phyloP scores from a whole-genome alignment of 768 basidiomycete genomes.

The Collybia nuda region DNA sequence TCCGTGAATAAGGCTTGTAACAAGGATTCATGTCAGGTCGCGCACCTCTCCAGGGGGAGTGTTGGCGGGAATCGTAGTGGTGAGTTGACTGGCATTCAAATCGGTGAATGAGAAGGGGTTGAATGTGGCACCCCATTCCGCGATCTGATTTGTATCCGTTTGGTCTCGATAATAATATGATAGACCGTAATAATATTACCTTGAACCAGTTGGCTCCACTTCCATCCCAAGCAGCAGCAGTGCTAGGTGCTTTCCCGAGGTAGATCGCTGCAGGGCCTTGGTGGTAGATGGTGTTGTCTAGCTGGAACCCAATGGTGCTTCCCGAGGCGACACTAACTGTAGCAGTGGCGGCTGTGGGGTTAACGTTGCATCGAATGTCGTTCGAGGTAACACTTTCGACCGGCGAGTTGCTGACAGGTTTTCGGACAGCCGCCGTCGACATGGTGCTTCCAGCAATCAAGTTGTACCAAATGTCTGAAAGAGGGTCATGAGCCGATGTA shows the following conservation, averaged over 20 bases:
- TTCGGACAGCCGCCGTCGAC: slow-evolving; percentile 12
- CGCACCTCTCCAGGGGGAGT: slow-evolving; percentile 29
- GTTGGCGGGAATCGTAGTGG: slow-evolving; percentile 27
- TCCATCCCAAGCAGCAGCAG: slow-evolving; percentile 33
- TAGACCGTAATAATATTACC: slow-evolving; percentile 18
- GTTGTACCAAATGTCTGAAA: slow-evolving; percentile 14
- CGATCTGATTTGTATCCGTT: slow-evolving; percentile 16
- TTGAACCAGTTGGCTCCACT: slow-evolving; percentile 42
- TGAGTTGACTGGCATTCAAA: slow-evolving; percentile 19
- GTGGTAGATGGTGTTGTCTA: slow-evolving; percentile 28
- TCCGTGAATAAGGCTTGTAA: not conserved
- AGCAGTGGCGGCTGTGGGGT: slow-evolving; percentile 16
- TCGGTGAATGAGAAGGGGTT: slow-evolving; percentile 22
- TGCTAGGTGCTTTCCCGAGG: slow-evolving; percentile 35
- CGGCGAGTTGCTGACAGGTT: slow-evolving; percentile 15
- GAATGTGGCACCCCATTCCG: slow-evolving; percentile 22
- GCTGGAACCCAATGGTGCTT: slow-evolving; percentile 22
- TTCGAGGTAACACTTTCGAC: slow-evolving; percentile 15
- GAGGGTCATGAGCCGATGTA: not conserved
- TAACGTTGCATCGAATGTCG: slow-evolving; percentile 23
- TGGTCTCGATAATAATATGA: slow-evolving; percentile 8
- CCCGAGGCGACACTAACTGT: slow-evolving; percentile 25
- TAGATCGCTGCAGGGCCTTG: slow-evolving; percentile 28
- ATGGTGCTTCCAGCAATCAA: slow-evolving; percentile 10
- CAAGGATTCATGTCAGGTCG: not conserved